A percentile compares a stretch with the other conserved stretches of the same genome.
Evolutionary conservation across 2,329 filamentous ascomycete species (phyloP).

Genomic region (Nothophaeocryptopus gaeumannii): DNA sequence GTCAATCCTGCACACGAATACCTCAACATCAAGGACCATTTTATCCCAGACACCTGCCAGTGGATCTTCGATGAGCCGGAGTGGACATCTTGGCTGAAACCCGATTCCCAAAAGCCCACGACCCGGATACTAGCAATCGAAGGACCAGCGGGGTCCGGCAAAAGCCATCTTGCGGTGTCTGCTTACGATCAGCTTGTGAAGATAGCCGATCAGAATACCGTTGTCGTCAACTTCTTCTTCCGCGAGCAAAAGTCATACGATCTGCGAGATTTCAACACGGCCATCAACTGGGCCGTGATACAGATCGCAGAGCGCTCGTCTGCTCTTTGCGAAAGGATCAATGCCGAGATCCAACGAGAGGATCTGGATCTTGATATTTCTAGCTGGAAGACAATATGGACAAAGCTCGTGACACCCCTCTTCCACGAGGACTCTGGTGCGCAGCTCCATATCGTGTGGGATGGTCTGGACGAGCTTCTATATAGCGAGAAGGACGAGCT

Average conservation of each 20-base stretch:
- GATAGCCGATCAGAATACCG: neutral
- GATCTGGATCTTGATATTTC: constrained; percentile 2
- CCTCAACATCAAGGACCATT: constrained; percentile 1
- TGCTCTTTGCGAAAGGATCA: constrained; percentile 5
- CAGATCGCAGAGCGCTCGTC: constrained; percentile 2
- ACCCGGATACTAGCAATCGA: constrained; percentile 3
- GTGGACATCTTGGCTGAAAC: neutral
- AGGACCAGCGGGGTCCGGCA: constrained; percentile 1
- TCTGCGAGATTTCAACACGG: constrained; percentile 1
- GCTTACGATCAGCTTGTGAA: constrained; percentile 2
- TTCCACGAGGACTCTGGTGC: constrained; percentile 1
- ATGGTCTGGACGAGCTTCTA: constrained; percentile 3
- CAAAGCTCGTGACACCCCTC: constrained; percentile 1
- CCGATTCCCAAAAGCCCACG: neutral
- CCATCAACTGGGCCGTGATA: constrained; percentile 3
- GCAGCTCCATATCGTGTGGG: constrained; percentile 6
- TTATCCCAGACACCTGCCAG: constrained; percentile 8
- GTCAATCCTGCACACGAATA: neutral
- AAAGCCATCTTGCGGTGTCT: constrained; percentile 4
- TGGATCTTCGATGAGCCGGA: constrained; percentile 4
- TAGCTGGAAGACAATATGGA: constrained; percentile 4
- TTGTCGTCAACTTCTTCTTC: constrained; percentile 7
- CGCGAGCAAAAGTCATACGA: constrained; percentile 4
- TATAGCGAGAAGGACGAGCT: constrained; percentile 4
- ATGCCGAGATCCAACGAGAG: constrained; percentile 5